These are phyloP conservation scores for Paramecium octaurelia DNA, from an alignment of 73 alveolate species.

Conservation along the genomic window DNA sequence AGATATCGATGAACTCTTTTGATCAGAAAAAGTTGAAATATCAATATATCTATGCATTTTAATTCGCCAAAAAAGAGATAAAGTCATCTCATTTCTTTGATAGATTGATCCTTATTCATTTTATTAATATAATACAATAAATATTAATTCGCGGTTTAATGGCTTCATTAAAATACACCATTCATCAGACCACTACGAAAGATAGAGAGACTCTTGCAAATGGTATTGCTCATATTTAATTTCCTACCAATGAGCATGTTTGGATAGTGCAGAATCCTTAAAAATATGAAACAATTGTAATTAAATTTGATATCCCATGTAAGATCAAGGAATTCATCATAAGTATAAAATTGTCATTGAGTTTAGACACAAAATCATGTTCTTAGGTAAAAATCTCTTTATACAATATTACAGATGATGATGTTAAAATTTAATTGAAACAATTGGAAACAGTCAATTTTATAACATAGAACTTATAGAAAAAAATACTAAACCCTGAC, in stretches of 20 bases:
- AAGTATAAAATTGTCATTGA: not conserved
- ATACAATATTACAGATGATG: not conserved
- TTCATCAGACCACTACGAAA: not conserved
- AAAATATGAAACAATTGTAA: not conserved
- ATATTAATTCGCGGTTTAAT: not conserved
- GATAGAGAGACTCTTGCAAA: not conserved
- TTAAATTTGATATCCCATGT: not conserved
- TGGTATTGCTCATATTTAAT: not conserved
- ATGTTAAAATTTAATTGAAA: not conserved
- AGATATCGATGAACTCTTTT: not conserved
- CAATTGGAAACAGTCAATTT: not conserved
- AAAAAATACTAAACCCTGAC: not conserved
- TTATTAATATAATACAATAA: not conserved
- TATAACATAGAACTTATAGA: not conserved
- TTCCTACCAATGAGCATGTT: not conserved
- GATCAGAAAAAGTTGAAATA: not conserved
- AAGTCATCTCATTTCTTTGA: not conserved
- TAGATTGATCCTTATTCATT: not conserved
- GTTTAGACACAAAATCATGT: not conserved
- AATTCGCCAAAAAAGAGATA: too few species aligned
- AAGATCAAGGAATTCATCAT: not conserved
- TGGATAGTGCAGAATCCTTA: not conserved
- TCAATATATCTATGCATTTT: too few species aligned
- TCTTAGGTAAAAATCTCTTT: not conserved
- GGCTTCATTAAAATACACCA: not conserved